Evolutionary conservation across 2,329 filamentous ascomycete genomes (phyloP), one percentile per base, ranked within the genome.

Genomic region (Microdochium trichocladiopsis): DNA sequence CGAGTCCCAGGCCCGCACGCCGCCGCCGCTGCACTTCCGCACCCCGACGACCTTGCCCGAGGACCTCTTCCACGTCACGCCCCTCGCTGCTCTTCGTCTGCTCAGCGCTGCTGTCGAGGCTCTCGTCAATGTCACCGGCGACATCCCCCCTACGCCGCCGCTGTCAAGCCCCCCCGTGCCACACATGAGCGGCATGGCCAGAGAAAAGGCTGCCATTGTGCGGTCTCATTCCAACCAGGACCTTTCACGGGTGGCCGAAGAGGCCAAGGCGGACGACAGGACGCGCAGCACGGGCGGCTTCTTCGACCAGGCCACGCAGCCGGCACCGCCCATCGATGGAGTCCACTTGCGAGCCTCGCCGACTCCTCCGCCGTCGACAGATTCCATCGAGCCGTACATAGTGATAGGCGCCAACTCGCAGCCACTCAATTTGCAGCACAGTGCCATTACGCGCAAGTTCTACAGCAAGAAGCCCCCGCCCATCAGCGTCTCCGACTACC

Each of bases 361-460:
- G 22, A 58, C 61, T 49, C 62, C 61, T 4, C 60, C 57, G 43
- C 57, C 61, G 24, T 63, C 63, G 21, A 62, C 62, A 16, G 57
- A 60, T 16, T 55, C 63, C 4, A 68, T 69, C 21, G 69, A 76
- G 55, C 81, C 82, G 16, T 82, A 83, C 61, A 73, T 84, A 50
- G 72, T 86, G 47, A 77, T 86, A 52, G 82, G 84, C n/a, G 80
- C 82, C 47, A 82, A 89, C 65, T 84, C 83, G 25, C 84, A 90
- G 60, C 85, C 87, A 22, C 74, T 90, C 52, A 83, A 86, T 55
- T 72, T 90, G 31, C 92, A 96, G 66, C 88, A 94, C 64, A 85
- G 84, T 56, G 87, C 90, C 58, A 90, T 97, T 57, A 90, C 90
- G 18, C 84, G 91, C 59, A 94, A 94, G 63, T 99, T 99, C 71